Evolutionary conservation across 257 asterid genomes (phyloP), one percentile per base, ranked within the genome.

Genomic region (Leptodermis oblonga): DNA sequence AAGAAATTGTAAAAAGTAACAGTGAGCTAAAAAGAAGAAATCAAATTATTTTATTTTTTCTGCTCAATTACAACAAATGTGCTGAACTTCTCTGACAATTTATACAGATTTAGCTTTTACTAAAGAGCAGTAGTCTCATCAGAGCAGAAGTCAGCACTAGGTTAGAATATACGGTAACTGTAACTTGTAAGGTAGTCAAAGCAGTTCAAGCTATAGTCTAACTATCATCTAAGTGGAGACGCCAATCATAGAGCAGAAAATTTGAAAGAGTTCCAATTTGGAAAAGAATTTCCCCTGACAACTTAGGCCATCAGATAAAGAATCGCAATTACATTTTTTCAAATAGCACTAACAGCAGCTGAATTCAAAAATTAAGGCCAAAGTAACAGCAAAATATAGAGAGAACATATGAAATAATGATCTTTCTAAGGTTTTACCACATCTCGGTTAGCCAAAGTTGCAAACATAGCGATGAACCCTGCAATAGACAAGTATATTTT

Each of bases 381-480:
- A 58, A 31, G 31, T 60, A 33, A 43, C 17, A 4, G 41, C 71
- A 62, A 33, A 52, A 22, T 41, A 14, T 7, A 26, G 33, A 7
- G 23, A 48, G 54, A 15, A 23, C 33, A 28, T 18, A 34, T 13
- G 30, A 54, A 11, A 0, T 48, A 34, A 25, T 26, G 36, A 3
- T 26, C 15, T 25, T 13, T 30, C 52, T 69, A 65, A 74, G 66
- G 79, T 63, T 87, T 78, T 80, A 92, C 98, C 96, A 92, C 98
- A 71, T 92, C 97, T 30, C 98, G 92, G 70, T 88, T 88, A 46
- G 97, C 97, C 80, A 92, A 82, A 70, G 98, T 90, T 70, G 98
- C 96, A 46, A 84, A 86, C 98, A 92, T 85, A 71, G 98, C 97
- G 45, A 92, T 92, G 87, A 90, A 92, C 51, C 98, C 98, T 90